Evolutionary conservation across 495 filamentous ascomycete genomes (phyloP).

Genomic region (Haplographium delicatum): DNA sequence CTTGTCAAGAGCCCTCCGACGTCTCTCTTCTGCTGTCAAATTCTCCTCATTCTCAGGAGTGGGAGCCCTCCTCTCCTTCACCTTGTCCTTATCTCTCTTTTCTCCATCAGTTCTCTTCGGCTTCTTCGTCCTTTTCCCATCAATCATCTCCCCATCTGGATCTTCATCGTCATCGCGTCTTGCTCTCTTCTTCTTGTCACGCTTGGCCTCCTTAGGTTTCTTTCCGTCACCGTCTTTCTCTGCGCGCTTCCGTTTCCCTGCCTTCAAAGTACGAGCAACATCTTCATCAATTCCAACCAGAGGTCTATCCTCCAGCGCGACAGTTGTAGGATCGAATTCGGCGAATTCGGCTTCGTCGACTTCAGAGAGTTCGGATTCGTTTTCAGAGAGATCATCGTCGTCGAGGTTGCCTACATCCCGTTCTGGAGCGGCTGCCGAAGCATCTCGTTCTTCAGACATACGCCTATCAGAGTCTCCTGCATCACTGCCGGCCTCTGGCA

Average conservation of each 20-base stretch:
- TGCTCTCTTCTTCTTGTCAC: constrained; percentile 66
- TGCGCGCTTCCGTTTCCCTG: constrained; percentile 74
- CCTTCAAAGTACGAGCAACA: constrained; percentile 63
- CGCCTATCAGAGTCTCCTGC: constrained; percentile 38
- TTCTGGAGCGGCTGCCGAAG: constrained; percentile 32
- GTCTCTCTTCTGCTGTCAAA: constrained; percentile 60
- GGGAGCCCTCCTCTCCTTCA: constrained; percentile 41
- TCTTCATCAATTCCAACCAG: constrained; percentile 82
- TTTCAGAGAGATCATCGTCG: constrained; percentile 55
- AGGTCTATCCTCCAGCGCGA: constrained; percentile 71
- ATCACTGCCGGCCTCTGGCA: constrained; percentile 41
- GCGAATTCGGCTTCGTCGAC: constrained; percentile 93
- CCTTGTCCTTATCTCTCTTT: constrained; percentile 31
- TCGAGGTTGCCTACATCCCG: constrained; percentile 31
- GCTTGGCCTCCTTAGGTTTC: constrained; percentile 69
- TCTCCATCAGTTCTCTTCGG: constrained; percentile 36
- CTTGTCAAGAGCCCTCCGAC: constrained; percentile 72
- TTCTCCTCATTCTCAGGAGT: constrained; percentile 62
- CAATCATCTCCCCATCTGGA: constrained; percentile 50
- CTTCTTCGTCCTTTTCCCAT: constrained; percentile 47
- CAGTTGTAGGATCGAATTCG: constrained; percentile 76
- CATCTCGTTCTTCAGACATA: constrained; percentile 40
- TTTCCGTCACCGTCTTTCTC: constrained; percentile 54
- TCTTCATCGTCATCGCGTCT: constrained; percentile 48
- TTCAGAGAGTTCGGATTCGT: constrained; percentile 85